Percentiles rank a stretch among this genome's conserved stretches.
These are phyloP conservation scores for Talaromyces liani DNA, from an alignment of 495 filamentous ascomycete species.

Conservation along the genomic window DNA sequence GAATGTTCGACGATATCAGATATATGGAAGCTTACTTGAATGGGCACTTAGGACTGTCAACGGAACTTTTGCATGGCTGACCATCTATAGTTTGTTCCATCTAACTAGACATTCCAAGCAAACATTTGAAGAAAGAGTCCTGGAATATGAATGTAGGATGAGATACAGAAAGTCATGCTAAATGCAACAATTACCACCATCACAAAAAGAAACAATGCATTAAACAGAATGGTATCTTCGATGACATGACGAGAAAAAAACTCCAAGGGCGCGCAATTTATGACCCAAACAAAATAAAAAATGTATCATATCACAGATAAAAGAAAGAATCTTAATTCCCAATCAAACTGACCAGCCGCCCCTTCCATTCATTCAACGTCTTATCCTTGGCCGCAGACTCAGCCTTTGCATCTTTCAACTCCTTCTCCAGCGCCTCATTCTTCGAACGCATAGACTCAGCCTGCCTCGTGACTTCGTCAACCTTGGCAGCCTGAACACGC, in stretches of 20 bases:
- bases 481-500: slow-evolving; percentile 1
- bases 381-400: slow-evolving; percentile 3
- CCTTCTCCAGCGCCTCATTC: slow-evolving; percentile 7
- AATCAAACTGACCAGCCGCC: slow-evolving; percentile 12
- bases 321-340: background rate
- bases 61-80: background rate
- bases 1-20: too few relatives aligned
- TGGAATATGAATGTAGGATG: background rate
- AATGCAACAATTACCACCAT: background rate
- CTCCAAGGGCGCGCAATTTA: background rate
- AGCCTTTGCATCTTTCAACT: slow-evolving; percentile 1
- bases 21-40: too few relatives aligned
- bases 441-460: background rate
- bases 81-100: background rate
- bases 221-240: slow-evolving; percentile 3
- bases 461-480: background rate
- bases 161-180: background rate
- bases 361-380: slow-evolving; percentile 12
- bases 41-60: background rate
- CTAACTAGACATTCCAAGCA: background rate
- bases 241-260: background rate
- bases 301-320: background rate
- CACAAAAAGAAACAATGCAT: background rate
- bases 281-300: background rate
- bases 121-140: background rate